Conservation (phyloP, 257 asterid species). For the Cruciata laevipes region DNA sequence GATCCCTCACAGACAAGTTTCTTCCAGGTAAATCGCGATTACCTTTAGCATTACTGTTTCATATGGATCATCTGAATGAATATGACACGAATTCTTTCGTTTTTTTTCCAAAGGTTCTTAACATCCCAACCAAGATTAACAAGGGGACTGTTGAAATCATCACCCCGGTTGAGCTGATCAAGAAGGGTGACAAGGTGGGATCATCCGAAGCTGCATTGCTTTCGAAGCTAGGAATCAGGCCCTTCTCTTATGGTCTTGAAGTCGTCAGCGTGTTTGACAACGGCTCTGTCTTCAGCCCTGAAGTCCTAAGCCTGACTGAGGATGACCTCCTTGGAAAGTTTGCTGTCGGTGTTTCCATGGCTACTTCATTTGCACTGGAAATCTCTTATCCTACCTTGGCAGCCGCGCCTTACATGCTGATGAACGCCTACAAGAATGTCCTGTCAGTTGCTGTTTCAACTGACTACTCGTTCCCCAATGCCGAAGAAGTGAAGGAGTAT, state of each 20-base stretch:
- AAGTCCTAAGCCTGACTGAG: constrained; percentile 74
- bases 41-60: background rate
- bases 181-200: constrained; percentile 95
- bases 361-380: constrained; percentile 63
- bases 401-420: constrained; percentile 88
- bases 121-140: constrained; percentile 96
- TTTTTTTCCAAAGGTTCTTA: constrained; percentile 49
- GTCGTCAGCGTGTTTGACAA: constrained; percentile 64
- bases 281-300: constrained; percentile 88
- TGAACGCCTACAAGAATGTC: constrained; percentile 72
- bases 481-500: constrained; percentile 85
- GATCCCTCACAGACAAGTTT: constrained; percentile 96
- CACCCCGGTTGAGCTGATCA: constrained; percentile 93
- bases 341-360: constrained; percentile 70
- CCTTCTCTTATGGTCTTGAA: constrained; percentile 85
- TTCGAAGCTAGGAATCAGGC: constrained; percentile 87
- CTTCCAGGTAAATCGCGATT: constrained; percentile 55
- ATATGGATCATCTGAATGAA: too few species aligned
- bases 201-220: constrained; percentile 95
- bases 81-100: background rate
- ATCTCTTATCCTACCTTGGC: constrained; percentile 79
- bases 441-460: constrained; percentile 68
- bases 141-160: constrained; percentile 97
- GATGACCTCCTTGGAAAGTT: constrained; percentile 78
- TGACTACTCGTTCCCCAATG: constrained; percentile 78